phyloP scores from a whole-genome alignment of 371 early-diverging fungal species.

The Paraphysoderma sedebokerense region DNA sequence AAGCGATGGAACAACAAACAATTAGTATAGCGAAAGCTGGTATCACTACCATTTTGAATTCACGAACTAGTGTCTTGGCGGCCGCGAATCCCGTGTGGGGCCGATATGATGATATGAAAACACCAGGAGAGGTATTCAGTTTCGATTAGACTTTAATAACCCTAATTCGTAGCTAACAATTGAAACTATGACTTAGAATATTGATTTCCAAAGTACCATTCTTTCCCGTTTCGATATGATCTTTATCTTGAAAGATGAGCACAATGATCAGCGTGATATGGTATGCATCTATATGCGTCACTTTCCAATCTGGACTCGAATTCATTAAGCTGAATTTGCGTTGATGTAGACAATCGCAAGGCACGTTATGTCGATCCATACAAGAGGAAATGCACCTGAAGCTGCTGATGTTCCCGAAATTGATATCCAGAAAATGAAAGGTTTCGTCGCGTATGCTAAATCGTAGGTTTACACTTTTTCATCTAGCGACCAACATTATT shows the following conservation, averaged over 20 bases:
- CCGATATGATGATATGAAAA: slow-evolving; percentile 97
- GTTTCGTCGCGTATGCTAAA: slow-evolving; percentile 89
- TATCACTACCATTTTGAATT: slow-evolving; percentile 98
- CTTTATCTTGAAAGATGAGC: slow-evolving; percentile 88
- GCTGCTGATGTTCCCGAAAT: slow-evolving; percentile 38
- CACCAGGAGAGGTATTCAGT: slow-evolving; percentile 61
- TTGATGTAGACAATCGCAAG: slow-evolving; percentile 56
- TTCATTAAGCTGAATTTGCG: slow-evolving; percentile 3
- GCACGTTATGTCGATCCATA: slow-evolving; percentile 85
- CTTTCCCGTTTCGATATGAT: slow-evolving; percentile 95
- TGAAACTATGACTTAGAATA: slow-evolving; percentile 46
- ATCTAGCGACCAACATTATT: neutral
- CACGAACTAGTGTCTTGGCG: slow-evolving; percentile 95
- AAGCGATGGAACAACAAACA: slow-evolving; percentile 99
- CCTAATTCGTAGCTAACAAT: too few species aligned
- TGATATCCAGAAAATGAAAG: slow-evolving; percentile 78
- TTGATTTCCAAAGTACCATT: slow-evolving; percentile 99
- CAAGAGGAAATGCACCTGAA: slow-evolving; percentile 46
- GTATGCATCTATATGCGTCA: slow-evolving; percentile 18
- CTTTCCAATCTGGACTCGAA: slow-evolving; percentile 4
- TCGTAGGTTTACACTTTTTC: slow-evolving; percentile 23
- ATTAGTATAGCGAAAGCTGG: slow-evolving; percentile 99
- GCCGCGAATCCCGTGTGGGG: slow-evolving; percentile 99
- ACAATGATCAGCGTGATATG: slow-evolving; percentile 65
- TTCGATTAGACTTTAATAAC: neutral